Base-by-base conservation (phyloP, 768 basidiomycete genomes). In the Trametes coccinea region DNA sequence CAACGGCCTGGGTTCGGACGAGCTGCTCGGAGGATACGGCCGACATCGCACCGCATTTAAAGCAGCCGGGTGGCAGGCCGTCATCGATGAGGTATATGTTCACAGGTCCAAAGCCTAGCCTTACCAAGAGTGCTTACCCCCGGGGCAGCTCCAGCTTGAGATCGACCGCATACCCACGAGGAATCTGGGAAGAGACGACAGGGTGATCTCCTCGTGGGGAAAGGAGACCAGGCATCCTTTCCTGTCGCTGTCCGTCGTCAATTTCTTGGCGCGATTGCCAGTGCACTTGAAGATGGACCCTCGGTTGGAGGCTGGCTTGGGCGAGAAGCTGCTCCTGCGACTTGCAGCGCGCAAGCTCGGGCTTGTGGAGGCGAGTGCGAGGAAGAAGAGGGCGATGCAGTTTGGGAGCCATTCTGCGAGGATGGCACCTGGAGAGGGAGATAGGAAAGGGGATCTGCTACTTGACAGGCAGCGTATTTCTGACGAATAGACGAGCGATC, bases 371-470 rank as follows among this genome's bases (percentile, higher is more conserved):
- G 92, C 93, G 5, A 89, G 90, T 63, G 60, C 67, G 54, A 78
- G 92, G 64, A 94, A 90, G 72, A 99, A 99, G 76, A 74, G 91
- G 60, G 97, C 97, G 13, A 97, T 98, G 91, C 97, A 98, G 69
- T 99, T 99, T 76, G 96, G 96, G 16, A 91, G 84, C 68, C 86
- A 87, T 74, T 90, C 92, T 33, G 92, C 92, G 16, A 78, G 91
- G 60, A 93, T 94, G 92, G 86, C 88, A 60, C 72, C 70, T 16
- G 87, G 84, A 2, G 83, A 84, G 49, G 75, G 73, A 16, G 75
- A 79, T 54, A 74, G 66, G 60, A 80, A 81, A 40, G 90, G 89
- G 2, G 84, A 86, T 70, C 69, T 72, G 13, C 50, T 65, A 1
- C 14, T 71, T 34, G 40, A 34, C 37, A 33, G 50, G 31, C 6